A percentile compares a stretch with the other conserved stretches of the same genome.
phyloP scores from a whole-genome alignment of 768 basidiomycete genomes.

The Coprinopsis cinerea region DNA sequence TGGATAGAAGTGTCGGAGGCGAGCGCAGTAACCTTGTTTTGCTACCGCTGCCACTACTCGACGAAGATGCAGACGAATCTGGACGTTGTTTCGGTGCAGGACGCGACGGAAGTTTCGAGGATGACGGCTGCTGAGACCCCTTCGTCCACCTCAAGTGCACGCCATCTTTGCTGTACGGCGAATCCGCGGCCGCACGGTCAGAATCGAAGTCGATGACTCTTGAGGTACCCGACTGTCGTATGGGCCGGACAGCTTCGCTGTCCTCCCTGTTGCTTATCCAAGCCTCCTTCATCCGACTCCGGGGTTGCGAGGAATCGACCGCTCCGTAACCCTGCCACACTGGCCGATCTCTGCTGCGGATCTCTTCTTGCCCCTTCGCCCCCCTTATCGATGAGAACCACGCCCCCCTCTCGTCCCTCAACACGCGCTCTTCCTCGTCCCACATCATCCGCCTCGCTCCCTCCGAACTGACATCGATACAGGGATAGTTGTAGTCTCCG shows the following conservation, averaged over 20 bases:
- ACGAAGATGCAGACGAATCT: conserved; percentile 15
- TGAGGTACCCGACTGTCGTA: conserved; percentile 13
- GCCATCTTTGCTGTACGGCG: conserved; percentile 27
- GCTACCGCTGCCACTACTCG: not conserved
- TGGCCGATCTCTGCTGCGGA: conserved; percentile 32
- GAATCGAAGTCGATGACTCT: conserved; percentile 46
- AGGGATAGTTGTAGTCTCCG: conserved; percentile 88
- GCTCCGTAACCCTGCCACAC: conserved; percentile 57
- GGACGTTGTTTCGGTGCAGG: conserved; percentile 21
- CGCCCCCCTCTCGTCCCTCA: conserved; percentile 68
- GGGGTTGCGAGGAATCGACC: conserved; percentile 21
- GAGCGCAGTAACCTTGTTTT: not conserved
- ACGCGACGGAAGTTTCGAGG: conserved; percentile 14
- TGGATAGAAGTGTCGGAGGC: not conserved
- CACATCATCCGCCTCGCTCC: conserved; percentile 58
- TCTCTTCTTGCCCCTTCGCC: conserved; percentile 33
- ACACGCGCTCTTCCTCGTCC: conserved; percentile 81
- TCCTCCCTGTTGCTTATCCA: conserved; percentile 9
- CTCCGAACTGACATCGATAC: conserved; percentile 83
- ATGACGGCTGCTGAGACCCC: conserved; percentile 1
- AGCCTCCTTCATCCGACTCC: conserved; percentile 8
- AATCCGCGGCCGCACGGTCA: conserved; percentile 22
- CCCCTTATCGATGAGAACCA: conserved; percentile 62
- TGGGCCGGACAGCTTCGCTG: conserved; percentile 13
- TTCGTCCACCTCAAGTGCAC: conserved; percentile 41